A percentile compares a stretch with the other conserved stretches of the same genome.
Evolutionary conservation across 106 monocot genomes (phyloP).

Genomic region (Cymbidium sinense): DNA sequence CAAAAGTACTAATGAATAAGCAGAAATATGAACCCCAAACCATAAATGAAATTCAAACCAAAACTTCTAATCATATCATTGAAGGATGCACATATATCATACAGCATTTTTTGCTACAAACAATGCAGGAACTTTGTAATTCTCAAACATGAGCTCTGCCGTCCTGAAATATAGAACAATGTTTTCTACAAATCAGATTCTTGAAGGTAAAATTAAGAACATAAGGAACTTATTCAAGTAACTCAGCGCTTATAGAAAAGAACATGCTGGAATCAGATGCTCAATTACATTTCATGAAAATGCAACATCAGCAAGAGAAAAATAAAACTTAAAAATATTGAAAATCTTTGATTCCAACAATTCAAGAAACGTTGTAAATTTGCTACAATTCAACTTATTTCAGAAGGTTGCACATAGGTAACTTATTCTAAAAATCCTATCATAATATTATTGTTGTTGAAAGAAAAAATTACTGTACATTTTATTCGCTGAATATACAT

Average conservation of each 20-base stretch:
- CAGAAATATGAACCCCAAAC: background rate
- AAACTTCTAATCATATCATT: background rate
- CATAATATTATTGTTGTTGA: background rate
- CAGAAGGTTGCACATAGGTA: background rate
- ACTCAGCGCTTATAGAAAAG: background rate
- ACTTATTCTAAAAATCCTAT: background rate
- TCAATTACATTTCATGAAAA: background rate
- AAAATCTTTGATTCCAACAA: background rate
- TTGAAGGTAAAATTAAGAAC: background rate
- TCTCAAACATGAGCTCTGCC: constrained; percentile 95
- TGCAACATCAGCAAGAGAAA: background rate
- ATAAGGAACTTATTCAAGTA: background rate
- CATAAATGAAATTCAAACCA: constrained; percentile 1
- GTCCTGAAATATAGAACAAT: constrained; percentile 41
- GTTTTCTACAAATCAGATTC: background rate
- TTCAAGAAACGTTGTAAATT: background rate
- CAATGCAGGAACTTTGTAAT: constrained; percentile 92
- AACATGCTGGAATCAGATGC: background rate
- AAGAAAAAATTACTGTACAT: background rate
- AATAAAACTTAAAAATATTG: background rate
- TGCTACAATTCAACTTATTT: background rate
- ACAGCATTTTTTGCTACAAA: constrained; percentile 99
- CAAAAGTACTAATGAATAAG: background rate
- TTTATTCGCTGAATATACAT: too few species aligned
- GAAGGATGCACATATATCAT: constrained; percentile 17